These are phyloP conservation scores for Biscogniauxia marginata DNA, from an alignment of 2,329 filamentous ascomycete species.

Conservation along the genomic window DNA sequence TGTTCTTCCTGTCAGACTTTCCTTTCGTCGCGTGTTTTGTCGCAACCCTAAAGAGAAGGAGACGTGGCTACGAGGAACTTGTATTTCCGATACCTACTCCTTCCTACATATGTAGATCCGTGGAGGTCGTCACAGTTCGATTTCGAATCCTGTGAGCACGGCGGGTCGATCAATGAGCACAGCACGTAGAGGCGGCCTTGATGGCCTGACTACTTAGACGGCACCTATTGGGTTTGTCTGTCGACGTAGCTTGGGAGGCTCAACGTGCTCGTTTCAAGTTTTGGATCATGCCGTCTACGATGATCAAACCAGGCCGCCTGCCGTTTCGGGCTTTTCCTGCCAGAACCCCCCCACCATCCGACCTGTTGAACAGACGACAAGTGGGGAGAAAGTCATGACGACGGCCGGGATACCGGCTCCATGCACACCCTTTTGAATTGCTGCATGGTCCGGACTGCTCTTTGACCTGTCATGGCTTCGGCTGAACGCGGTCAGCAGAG, in stretches of 20 bases:
- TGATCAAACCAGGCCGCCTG: constrained; percentile 31
- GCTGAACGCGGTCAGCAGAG: neutral
- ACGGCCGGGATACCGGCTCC: neutral
- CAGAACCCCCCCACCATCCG: constrained; percentile 4
- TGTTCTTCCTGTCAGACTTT: neutral
- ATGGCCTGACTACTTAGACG: neutral
- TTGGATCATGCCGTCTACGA: constrained; percentile 31
- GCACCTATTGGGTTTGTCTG: neutral
- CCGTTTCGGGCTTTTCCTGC: constrained; percentile 16
- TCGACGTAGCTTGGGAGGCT: constrained; percentile 7
- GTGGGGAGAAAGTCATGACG: constrained; percentile 7
- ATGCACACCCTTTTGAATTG: neutral
- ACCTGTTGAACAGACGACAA: constrained; percentile 10
- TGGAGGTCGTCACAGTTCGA: neutral
- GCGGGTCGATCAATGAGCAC: constrained; percentile 22
- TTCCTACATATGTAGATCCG: neutral
- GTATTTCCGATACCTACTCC: neutral
- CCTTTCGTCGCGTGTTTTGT: neutral
- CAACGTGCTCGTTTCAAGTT: constrained; percentile 27
- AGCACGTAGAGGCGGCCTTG: constrained; percentile 2
- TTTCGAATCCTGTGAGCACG: constrained; percentile 12
- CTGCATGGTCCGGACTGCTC: constrained; percentile 5
- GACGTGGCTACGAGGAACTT: neutral
- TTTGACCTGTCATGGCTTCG: neutral
- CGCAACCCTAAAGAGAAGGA: neutral